Percentiles rank a stretch among this genome's conserved stretches.
Evolutionary conservation across 192 early-diverging fungal species (phyloP).

Genomic region (Backusella mclennaniae): DNA sequence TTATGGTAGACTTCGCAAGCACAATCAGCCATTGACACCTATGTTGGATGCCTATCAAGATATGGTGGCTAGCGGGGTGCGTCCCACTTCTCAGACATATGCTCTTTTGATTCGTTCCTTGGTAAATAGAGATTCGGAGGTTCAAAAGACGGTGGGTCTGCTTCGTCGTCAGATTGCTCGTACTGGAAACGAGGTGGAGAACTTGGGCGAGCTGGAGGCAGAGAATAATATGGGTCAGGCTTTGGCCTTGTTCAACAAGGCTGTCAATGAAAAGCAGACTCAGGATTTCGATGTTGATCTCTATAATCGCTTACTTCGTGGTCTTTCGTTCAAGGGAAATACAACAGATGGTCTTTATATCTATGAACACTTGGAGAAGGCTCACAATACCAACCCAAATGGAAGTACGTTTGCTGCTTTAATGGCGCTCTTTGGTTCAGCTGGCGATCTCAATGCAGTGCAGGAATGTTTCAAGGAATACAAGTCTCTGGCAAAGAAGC

Average conservation of each 20-base stretch:
- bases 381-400: constrained; percentile 39
- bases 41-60: constrained; percentile 30
- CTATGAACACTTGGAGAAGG: constrained; percentile 32
- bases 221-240: constrained; percentile 37
- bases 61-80: constrained; percentile 25
- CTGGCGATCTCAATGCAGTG: constrained; percentile 28
- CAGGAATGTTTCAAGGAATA: constrained; percentile 39
- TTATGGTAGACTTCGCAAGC: constrained; percentile 11
- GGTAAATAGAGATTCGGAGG: constrained; percentile 29
- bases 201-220: constrained; percentile 17
- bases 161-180: constrained; percentile 24
- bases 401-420: constrained; percentile 53
- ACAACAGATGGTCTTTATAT: constrained; percentile 32
- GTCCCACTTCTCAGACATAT: constrained; percentile 30
- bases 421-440: constrained; percentile 41
- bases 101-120: constrained; percentile 28
- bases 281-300: constrained; percentile 29
- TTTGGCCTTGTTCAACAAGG: constrained; percentile 31
- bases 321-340: constrained; percentile 24
- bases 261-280: constrained; percentile 23
- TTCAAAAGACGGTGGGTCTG: constrained; percentile 20
- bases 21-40: constrained; percentile 6
- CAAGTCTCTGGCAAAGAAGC: background rate
- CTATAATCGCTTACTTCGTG: constrained; percentile 31
- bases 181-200: constrained; percentile 5